Conservation (phyloP, 139 green algal genomes). For the Zygnema cylindricum region DNA sequence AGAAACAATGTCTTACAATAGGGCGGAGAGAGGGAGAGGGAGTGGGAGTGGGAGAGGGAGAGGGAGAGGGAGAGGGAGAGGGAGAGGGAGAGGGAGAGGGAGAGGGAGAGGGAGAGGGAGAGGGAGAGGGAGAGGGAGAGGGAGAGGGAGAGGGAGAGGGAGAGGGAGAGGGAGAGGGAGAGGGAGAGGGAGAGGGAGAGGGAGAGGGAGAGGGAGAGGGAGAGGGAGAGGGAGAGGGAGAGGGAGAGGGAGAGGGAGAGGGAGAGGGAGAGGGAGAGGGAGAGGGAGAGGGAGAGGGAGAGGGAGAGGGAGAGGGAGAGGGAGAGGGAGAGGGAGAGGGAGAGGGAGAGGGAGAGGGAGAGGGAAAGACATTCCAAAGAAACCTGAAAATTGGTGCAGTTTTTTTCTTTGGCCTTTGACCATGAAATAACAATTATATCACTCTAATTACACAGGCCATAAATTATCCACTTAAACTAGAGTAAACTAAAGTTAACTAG, state of each 20-base stretch:
- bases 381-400: too few species aligned
- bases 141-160: constrained; percentile 15
- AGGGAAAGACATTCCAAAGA: background rate
- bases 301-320: background rate
- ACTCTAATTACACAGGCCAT: too few species aligned
- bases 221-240: constrained; percentile 1
- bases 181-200: background rate
- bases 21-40: background rate
- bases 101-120: constrained; percentile 1
- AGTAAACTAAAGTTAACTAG: too few species aligned
- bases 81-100: constrained; percentile 11
- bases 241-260: constrained; percentile 9
- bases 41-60: background rate
- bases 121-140: background rate
- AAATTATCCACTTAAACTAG: too few species aligned
- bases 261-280: background rate
- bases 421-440: too few species aligned
- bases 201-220: background rate
- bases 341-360: constrained; percentile 16
- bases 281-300: background rate
- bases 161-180: background rate
- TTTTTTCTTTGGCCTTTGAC: too few species aligned
- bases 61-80: constrained; percentile 2
- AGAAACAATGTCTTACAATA: too few species aligned
- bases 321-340: background rate